Percentiles rank a stretch among this genome's conserved stretches.
These are phyloP conservation scores for Candida sp. DNA, from an alignment of 1,139 yeast genomes.

Conservation along the genomic window DNA sequence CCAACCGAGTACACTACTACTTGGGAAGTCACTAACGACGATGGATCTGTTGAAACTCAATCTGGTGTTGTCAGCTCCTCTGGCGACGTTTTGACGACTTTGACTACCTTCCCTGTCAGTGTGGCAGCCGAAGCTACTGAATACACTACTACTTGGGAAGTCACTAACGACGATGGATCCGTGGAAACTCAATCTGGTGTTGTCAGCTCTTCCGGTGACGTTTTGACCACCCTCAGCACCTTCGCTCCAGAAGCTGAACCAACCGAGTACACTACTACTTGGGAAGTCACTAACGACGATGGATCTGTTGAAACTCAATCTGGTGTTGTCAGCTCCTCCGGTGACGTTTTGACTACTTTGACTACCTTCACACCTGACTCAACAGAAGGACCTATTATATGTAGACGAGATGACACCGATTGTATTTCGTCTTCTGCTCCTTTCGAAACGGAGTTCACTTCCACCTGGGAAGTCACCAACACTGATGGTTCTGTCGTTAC, in stretches of 20 bases:
- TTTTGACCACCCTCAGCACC: too few species aligned
- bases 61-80: constrained; percentile 11
- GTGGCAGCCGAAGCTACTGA: too few species aligned
- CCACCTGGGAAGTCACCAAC: too few species aligned
- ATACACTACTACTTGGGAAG: too few species aligned
- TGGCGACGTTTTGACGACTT: constrained; percentile 1
- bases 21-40: constrained; percentile 9
- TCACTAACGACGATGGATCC: too few species aligned
- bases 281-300: constrained; percentile 11
- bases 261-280: constrained; percentile 14
- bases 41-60: constrained; percentile 18
- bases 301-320: constrained; percentile 17
- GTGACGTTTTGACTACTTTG: constrained; percentile 2
- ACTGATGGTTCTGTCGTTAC: not conserved
- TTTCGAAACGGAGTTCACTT: too few species aligned
- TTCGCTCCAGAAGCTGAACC: too few species aligned
- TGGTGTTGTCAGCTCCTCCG: constrained; percentile 9
- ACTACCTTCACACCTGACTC: constrained; percentile 15
- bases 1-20: constrained; percentile 14
- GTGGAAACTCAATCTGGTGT: not conserved
- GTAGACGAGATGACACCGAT: too few species aligned
- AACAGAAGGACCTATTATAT: too few species aligned
- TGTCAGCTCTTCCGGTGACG: constrained; percentile 9
- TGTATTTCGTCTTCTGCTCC: too few species aligned
- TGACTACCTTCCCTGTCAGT: constrained; percentile 16